phyloP scores from a whole-genome alignment of 441 rosid genomes.

The Adansonia gregorii region DNA sequence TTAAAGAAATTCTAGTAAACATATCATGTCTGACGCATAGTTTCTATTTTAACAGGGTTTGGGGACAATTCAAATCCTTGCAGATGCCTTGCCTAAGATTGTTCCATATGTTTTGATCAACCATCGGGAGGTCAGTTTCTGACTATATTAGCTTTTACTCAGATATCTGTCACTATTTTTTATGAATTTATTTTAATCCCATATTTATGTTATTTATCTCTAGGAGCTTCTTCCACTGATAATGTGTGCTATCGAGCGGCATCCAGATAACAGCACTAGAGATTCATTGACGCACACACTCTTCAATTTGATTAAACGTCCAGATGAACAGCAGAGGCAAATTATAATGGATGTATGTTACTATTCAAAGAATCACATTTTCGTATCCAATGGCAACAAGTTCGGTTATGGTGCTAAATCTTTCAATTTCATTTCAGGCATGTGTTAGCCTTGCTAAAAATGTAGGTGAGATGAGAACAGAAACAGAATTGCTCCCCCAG shows the following conservation, averaged over 20 bases:
- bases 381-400: constrained; percentile 26
- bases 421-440: constrained; percentile 61
- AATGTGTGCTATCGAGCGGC: constrained; percentile 99
- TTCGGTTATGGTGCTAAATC: constrained; percentile 35
- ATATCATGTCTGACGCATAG: constrained; percentile 28
- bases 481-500: constrained; percentile 96
- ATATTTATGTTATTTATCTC: constrained; percentile 26
- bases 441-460: constrained; percentile 90
- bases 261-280: constrained; percentile 75
- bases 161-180: not conserved
- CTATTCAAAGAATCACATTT: constrained; percentile 31
- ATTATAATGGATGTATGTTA: constrained; percentile 93
- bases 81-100: constrained; percentile 95
- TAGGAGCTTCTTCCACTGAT: constrained; percentile 99
- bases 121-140: constrained; percentile 78
- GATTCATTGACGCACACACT: constrained; percentile 95
- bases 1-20: constrained; percentile 27
- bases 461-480: constrained; percentile 99
- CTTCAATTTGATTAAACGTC: constrained; percentile 95
- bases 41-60: constrained; percentile 63
- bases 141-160: constrained; percentile 24
- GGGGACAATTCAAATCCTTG: constrained; percentile 93
- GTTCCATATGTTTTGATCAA: constrained; percentile 97
- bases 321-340: constrained; percentile 93
- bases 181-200: not conserved